These are phyloP conservation scores for Nannochloropsis salina DNA, from an alignment of 108 stramenopile genomes.

Conservation along the genomic window DNA sequence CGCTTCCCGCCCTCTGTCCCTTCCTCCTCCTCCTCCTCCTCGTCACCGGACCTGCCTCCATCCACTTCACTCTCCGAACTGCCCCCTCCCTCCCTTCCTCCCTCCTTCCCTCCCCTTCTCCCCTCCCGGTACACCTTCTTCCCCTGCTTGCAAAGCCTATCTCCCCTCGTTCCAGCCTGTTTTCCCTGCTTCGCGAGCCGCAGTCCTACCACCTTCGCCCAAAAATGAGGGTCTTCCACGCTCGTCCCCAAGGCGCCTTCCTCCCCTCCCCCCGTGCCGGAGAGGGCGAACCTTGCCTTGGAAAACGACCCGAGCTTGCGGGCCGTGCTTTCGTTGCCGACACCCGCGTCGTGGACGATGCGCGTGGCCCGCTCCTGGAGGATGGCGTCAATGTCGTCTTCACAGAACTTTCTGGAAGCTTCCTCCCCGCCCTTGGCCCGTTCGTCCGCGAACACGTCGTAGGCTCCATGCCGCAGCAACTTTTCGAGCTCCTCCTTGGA, in stretches of 20 bases:
- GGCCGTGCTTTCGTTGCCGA: background rate
- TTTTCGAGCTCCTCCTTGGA: constrained; percentile 26
- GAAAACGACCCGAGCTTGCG: constrained; percentile 56
- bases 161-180: background rate
- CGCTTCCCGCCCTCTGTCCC: background rate
- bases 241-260: constrained; percentile 59
- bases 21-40: constrained; percentile 15
- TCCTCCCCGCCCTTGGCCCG: background rate
- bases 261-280: constrained; percentile 53
- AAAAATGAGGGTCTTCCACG: constrained; percentile 90
- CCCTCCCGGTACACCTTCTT: constrained; percentile 13
- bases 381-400: constrained; percentile 22
- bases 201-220: constrained; percentile 62
- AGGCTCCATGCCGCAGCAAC: constrained; percentile 37
- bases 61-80: constrained; percentile 29
- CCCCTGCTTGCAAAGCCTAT: background rate
- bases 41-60: constrained; percentile 20
- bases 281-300: constrained; percentile 77
- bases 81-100: constrained; percentile 30
- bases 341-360: constrained; percentile 22
- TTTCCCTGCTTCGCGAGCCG: background rate
- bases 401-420: constrained; percentile 24
- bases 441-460: constrained; percentile 34
- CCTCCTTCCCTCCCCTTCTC: constrained; percentile 30
- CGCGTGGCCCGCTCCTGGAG: background rate